Conservation (phyloP, 2,329 filamentous ascomycete species). For the Claviceps sorghi region DNA sequence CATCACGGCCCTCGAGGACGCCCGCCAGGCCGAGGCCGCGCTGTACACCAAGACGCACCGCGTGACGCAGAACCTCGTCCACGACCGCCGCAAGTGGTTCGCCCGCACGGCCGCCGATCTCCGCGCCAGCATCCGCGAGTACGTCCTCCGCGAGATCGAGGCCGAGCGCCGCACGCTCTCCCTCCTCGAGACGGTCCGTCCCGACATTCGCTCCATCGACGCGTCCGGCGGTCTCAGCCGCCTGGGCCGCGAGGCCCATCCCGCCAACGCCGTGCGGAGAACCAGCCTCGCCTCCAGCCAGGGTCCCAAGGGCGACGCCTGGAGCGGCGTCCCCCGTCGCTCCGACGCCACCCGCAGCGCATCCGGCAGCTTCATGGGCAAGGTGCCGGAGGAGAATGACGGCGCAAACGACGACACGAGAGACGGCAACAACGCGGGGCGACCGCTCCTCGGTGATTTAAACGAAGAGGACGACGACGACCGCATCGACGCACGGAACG, state of each 20-base stretch:
- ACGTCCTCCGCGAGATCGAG: conserved; percentile 88
- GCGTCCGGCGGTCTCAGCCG: conserved; percentile 77
- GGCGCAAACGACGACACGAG: conserved; percentile 26
- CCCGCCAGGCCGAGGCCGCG: conserved; percentile 64
- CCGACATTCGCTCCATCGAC: conserved; percentile 88
- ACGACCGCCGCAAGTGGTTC: conserved; percentile 87
- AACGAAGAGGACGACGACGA: conserved; percentile 76
- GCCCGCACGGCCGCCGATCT: conserved; percentile 72
- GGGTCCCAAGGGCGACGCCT: conserved; percentile 93
- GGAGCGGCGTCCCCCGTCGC: conserved; percentile 82
- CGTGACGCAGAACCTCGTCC: conserved; percentile 76
- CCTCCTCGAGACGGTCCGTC: conserved; percentile 81
- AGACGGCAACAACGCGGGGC: neutral
- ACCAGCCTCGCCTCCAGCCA: conserved; percentile 73
- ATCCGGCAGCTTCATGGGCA: conserved; percentile 55
- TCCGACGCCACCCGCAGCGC: conserved; percentile 67
- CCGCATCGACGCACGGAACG: conserved; percentile 86
- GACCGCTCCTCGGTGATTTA: conserved; percentile 18
- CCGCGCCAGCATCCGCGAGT: conserved; percentile 72
- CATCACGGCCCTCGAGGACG: conserved; percentile 80
- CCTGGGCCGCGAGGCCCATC: conserved; percentile 77
- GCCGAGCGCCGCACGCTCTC: conserved; percentile 83
- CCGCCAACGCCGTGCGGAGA: conserved; percentile 50
- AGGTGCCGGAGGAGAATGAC: conserved; percentile 47
- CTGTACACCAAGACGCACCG: conserved; percentile 74